A percentile compares a stretch with the other conserved stretches of the same genome.
Conservation (phyloP, 1,284 basidiomycete species). For the Cryptococcus neoformans region DNA sequence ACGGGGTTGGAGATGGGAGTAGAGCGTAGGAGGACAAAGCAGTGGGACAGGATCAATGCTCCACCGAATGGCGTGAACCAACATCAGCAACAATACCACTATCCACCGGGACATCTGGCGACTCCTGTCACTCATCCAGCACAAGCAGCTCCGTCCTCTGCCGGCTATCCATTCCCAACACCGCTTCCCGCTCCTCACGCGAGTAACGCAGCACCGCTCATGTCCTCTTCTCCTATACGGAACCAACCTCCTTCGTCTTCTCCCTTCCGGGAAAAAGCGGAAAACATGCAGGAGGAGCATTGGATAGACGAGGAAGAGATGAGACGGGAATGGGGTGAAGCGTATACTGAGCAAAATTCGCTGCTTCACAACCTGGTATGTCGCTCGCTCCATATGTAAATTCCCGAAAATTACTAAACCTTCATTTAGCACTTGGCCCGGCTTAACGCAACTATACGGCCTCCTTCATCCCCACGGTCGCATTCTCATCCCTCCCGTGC, state of each 20-base stretch:
- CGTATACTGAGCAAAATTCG: constrained; percentile 30
- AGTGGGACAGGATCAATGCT: constrained; percentile 34
- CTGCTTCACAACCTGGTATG: constrained; percentile 29
- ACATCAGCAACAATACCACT: neutral
- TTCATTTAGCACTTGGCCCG: neutral
- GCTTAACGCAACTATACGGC: neutral
- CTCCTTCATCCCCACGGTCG: neutral
- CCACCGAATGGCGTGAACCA: constrained; percentile 5
- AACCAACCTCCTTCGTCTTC: constrained; percentile 26
- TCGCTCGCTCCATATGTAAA: neutral
- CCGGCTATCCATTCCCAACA: constrained; percentile 1
- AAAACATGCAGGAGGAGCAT: constrained; percentile 3
- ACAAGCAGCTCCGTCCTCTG: neutral
- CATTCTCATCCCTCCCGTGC: neutral
- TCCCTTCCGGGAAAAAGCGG: constrained; percentile 17
- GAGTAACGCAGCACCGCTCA: constrained; percentile 4
- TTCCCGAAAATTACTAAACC: neutral
- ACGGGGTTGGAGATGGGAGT: constrained; percentile 11
- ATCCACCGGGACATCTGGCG: neutral
- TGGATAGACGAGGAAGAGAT: constrained; percentile 26
- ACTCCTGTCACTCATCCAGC: neutral
- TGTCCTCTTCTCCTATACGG: constrained; percentile 35
- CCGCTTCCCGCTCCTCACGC: neutral
- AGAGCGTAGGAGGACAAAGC: constrained; percentile 26
- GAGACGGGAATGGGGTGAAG: constrained; percentile 31